phyloP scores from a whole-genome alignment of 768 basidiomycete genomes.

The Boletus tomentosulus region DNA sequence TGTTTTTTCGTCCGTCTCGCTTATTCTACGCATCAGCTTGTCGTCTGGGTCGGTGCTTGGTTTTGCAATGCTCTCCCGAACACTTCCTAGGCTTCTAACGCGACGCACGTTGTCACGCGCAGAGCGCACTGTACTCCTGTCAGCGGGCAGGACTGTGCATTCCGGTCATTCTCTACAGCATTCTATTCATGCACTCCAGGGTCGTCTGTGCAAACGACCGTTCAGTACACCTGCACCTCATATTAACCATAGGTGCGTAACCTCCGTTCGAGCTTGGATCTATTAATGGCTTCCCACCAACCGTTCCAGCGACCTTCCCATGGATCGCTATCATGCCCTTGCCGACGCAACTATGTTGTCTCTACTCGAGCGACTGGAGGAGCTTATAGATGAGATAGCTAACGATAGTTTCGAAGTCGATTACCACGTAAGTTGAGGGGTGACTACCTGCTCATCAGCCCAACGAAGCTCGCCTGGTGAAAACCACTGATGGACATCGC shows the following conservation, averaged over 20 bases:
- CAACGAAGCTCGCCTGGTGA: neutral
- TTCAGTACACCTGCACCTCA: slow-evolving; percentile 55
- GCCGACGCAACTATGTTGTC: slow-evolving; percentile 76
- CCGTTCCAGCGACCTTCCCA: slow-evolving; percentile 46
- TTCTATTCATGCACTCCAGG: neutral
- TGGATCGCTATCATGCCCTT: slow-evolving; percentile 63
- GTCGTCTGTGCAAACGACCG: slow-evolving; percentile 15
- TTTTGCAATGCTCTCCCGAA: slow-evolving; percentile 17
- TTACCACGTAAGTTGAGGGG: slow-evolving; percentile 63
- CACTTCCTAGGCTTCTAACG: slow-evolving; percentile 12
- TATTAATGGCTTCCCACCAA: neutral
- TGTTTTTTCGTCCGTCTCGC: neutral
- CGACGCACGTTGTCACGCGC: slow-evolving; percentile 5
- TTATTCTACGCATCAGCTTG: no score
- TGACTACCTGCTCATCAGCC: neutral
- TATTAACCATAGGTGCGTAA: slow-evolving; percentile 47
- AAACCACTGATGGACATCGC: slow-evolving; percentile 12
- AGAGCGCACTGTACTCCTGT: slow-evolving; percentile 1
- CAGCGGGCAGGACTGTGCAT: slow-evolving; percentile 4
- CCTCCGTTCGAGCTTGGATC: neutral
- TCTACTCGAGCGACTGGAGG: slow-evolving; percentile 72
- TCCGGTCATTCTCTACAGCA: neutral
- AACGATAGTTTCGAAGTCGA: slow-evolving; percentile 74
- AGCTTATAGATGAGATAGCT: slow-evolving; percentile 55
- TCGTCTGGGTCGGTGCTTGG: neutral